Evolutionary conservation across 2,329 filamentous ascomycete genomes (phyloP).

Genomic region (Diaporthe batatas): DNA sequence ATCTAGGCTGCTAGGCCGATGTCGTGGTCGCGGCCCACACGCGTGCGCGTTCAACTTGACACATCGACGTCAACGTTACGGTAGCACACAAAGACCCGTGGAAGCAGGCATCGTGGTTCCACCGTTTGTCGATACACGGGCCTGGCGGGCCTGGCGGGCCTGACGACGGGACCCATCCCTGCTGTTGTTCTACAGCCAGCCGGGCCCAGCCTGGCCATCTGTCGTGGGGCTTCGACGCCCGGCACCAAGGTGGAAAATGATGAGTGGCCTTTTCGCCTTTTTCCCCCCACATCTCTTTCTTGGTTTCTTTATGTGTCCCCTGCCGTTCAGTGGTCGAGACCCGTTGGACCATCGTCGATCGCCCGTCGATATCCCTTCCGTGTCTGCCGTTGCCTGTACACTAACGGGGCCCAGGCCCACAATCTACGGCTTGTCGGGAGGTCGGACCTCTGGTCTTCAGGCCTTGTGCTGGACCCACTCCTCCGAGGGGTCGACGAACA

Average conservation of each 20-base stretch:
- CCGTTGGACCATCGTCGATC: constrained; percentile 25
- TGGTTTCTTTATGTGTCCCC: constrained; percentile 5
- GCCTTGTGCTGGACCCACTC: constrained; percentile 14
- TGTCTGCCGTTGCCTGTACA: constrained; percentile 27
- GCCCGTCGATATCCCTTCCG: constrained; percentile 23
- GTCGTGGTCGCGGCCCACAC: constrained; percentile 10
- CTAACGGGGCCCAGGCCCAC: constrained; percentile 22
- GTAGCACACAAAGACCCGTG: constrained; percentile 25
- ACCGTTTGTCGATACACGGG: constrained; percentile 18
- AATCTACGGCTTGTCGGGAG: constrained; percentile 23
- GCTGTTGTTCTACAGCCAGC: background rate
- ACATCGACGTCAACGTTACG: constrained; percentile 26
- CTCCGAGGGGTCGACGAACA: constrained; percentile 31
- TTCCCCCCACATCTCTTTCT: background rate
- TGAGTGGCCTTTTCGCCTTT: constrained; percentile 1
- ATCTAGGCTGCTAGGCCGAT: background rate
- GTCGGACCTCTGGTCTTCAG: constrained; percentile 8
- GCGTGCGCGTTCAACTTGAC: constrained; percentile 30
- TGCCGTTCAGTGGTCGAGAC: constrained; percentile 7
- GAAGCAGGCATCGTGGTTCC: constrained; percentile 25
- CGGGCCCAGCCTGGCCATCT: background rate
- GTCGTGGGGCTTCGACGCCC: background rate
- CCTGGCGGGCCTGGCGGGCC: no score
- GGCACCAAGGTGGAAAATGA: background rate
- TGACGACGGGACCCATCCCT: background rate